Evolutionary conservation across 257 asterid genomes (phyloP).

Genomic region (Nicotiana noctiflora): DNA sequence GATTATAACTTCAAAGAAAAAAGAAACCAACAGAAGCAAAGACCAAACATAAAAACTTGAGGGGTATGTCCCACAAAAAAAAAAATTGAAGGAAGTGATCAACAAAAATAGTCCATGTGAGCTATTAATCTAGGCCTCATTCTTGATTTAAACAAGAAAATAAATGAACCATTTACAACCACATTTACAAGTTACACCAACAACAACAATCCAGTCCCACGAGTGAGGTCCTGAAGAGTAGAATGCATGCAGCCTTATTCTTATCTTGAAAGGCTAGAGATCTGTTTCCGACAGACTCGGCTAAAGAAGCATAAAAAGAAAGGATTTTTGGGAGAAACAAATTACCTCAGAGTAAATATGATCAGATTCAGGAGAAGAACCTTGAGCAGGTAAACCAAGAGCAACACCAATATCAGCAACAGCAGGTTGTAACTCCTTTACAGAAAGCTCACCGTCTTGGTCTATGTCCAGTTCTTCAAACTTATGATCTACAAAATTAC

Average conservation of each 20-base stretch:
- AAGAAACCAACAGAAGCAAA: background rate
- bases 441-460: conserved; percentile 74
- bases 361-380: conserved; percentile 64
- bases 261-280: too few relatives aligned
- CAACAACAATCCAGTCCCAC: too few relatives aligned
- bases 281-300: too few relatives aligned
- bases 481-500: conserved; percentile 75
- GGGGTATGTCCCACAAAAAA: background rate
- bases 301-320: background rate
- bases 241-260: too few relatives aligned
- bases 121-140: background rate
- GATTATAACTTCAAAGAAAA: background rate
- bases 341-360: conserved; percentile 69
- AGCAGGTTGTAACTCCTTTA: conserved; percentile 73
- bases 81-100: background rate
- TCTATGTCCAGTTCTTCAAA: conserved; percentile 70
- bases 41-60: background rate
- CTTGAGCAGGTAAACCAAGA: conserved; percentile 76
- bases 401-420: conserved; percentile 81
- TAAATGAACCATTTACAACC: background rate
- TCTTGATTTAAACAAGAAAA: background rate
- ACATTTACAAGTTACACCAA: background rate
- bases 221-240: too few relatives aligned
- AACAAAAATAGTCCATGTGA: background rate
- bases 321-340: background rate